phyloP scores from a whole-genome alignment of 352 stramenopile species.

The Phytophthora palmivora region DNA sequence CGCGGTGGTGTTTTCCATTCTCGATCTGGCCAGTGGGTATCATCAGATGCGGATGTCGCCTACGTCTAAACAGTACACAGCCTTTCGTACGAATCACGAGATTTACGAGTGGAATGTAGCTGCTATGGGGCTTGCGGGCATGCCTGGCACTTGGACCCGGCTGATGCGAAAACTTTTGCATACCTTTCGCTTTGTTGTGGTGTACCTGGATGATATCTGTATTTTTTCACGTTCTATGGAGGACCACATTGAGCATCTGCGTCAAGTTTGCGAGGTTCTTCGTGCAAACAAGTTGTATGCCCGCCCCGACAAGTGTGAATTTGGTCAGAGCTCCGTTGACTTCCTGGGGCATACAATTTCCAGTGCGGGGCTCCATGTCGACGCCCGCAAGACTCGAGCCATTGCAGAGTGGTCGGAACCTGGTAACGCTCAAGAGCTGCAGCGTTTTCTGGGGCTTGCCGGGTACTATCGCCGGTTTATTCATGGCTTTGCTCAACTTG shows the following conservation, averaged over 20 bases:
- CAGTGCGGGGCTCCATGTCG: background rate
- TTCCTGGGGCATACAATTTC: background rate
- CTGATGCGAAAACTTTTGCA: constrained; percentile 29
- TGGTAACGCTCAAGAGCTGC: background rate
- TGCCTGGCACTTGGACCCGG: constrained; percentile 47
- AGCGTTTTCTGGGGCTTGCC: background rate
- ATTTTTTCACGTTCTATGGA: constrained; percentile 8
- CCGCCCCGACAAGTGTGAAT: no score
- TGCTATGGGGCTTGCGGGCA: constrained; percentile 42
- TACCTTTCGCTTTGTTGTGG: background rate
- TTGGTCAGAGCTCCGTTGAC: no score
- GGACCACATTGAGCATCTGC: background rate
- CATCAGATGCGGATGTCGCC: constrained; percentile 35
- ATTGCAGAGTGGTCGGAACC: background rate
- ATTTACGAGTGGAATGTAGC: constrained; percentile 48
- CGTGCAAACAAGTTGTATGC: background rate
- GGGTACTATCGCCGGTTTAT: constrained; percentile 16
- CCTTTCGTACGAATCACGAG: constrained; percentile 38
- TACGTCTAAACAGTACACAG: constrained; percentile 29
- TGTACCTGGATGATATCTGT: constrained; percentile 5
- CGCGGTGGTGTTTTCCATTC: constrained; percentile 18
- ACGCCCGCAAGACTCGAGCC: no score
- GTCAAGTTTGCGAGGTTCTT: background rate
- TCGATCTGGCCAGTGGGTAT: constrained; percentile 39
- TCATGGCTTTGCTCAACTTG: constrained; percentile 19